Percentiles rank a stretch among this genome's conserved stretches.
Evolutionary conservation across 768 basidiomycete species (phyloP).

Genomic region (Trametes meyenii): DNA sequence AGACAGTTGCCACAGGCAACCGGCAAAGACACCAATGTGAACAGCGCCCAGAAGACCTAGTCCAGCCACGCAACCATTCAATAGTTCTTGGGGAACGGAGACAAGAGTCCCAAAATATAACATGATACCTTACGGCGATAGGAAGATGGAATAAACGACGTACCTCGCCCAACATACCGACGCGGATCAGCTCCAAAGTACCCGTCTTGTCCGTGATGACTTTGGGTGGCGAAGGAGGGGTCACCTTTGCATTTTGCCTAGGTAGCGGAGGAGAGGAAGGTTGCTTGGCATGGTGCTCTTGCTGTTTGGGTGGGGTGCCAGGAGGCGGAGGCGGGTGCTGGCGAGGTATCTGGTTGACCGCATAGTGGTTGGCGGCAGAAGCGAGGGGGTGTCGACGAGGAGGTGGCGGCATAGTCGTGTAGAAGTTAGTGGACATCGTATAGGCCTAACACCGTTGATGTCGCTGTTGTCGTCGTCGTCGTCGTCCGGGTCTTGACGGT

Average conservation of each 20-base stretch:
- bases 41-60: too few relatives aligned
- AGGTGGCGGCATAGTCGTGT: conserved; percentile 28
- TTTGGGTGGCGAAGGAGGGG: conserved; percentile 80
- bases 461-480: conserved; percentile 20
- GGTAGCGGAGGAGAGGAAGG: conserved; percentile 65
- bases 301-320: conserved; percentile 22
- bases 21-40: neutral
- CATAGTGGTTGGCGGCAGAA: conserved; percentile 27
- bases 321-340: conserved; percentile 16
- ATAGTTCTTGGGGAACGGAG: too few relatives aligned
- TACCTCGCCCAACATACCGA: conserved; percentile 91
- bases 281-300: conserved; percentile 16
- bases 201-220: conserved; percentile 69
- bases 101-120: neutral
- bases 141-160: conserved; percentile 30
- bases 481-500: conserved; percentile 15
- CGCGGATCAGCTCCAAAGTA: conserved; percentile 60
- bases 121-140: neutral
- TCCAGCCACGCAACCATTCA: too few relatives aligned
- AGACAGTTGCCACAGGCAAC: neutral
- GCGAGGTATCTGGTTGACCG: conserved; percentile 25
- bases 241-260: conserved; percentile 80
- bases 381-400: conserved; percentile 35
- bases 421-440: conserved; percentile 30
- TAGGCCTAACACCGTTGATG: conserved; percentile 37